Conservation (phyloP, 73 alveolate species). For the Blepharisma stoltei region DNA sequence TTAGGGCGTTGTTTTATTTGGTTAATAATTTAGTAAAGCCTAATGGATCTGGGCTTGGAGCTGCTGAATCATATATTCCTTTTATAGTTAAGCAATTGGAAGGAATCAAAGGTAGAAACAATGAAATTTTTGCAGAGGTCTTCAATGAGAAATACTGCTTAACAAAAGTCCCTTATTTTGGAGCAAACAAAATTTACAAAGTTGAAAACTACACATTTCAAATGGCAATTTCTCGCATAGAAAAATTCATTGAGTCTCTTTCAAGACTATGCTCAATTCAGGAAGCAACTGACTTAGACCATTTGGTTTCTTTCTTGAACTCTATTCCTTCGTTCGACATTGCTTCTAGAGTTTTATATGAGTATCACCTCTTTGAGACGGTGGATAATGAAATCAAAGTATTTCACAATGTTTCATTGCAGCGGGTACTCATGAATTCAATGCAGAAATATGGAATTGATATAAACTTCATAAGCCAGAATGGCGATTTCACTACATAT, state of each 20-base stretch:
- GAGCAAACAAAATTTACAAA: slow-evolving; percentile 7
- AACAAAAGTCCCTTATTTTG: background rate
- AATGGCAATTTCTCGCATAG: background rate
- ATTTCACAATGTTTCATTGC: no score
- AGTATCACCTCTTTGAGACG: background rate
- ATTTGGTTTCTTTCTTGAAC: background rate
- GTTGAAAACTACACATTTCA: background rate
- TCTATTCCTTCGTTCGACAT: slow-evolving; percentile 16
- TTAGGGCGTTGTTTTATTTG: background rate
- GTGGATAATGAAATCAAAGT: no score
- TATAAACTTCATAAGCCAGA: background rate
- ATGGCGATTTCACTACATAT: background rate
- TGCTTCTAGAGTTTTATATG: background rate
- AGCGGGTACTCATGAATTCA: background rate
- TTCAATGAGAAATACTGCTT: background rate
- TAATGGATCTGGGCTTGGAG: background rate
- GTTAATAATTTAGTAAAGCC: background rate
- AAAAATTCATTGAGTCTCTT: background rate
- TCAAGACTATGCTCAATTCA: background rate
- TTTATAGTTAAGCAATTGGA: background rate
- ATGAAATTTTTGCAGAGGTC: background rate
- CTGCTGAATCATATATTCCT: slow-evolving; percentile 1
- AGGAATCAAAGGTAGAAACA: background rate
- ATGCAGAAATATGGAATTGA: slow-evolving; percentile 15
- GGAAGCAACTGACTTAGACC: background rate